Conservation (phyloP, 495 filamentous ascomycete genomes). For the Melanomma pulvis-pyrius region DNA sequence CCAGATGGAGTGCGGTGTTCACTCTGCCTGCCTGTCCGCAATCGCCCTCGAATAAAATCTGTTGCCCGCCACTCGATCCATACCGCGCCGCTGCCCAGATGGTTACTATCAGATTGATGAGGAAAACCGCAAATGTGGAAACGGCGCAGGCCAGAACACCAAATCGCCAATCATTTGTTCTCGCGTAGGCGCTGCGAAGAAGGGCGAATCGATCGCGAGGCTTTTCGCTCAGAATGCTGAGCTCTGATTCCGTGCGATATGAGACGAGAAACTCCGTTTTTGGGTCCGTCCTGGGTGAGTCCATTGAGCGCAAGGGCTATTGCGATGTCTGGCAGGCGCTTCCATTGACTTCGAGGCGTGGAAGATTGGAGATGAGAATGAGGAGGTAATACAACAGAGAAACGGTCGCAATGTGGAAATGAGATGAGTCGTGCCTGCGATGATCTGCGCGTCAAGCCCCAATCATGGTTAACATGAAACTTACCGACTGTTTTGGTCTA, state of each 20-base stretch:
- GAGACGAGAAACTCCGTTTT: neutral
- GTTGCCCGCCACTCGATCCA: neutral
- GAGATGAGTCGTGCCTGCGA: too few species aligned
- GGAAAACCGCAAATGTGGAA: neutral
- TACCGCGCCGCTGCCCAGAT: neutral
- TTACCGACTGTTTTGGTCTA: too few species aligned
- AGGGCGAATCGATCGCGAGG: neutral
- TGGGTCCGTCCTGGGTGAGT: neutral
- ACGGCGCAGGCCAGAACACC: neutral
- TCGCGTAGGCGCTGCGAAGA: neutral
- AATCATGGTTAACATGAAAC: too few species aligned
- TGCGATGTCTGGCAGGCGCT: neutral
- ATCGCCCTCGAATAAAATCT: neutral
- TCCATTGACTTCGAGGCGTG: neutral
- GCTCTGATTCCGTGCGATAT: neutral
- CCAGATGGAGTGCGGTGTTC: slow-evolving; percentile 13
- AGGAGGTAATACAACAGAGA: neutral
- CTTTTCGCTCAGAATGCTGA: neutral
- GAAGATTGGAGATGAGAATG: neutral
- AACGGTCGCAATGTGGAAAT: too few species aligned
- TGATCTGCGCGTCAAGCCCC: too few species aligned
- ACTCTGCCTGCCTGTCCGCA: neutral
- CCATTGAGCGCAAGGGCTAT: neutral
- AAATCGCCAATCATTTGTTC: slow-evolving; percentile 3
- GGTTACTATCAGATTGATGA: slow-evolving; percentile 2